Conservation (phyloP, 176 grass and related monocot species). For the Aegilops sharonensis region DNA sequence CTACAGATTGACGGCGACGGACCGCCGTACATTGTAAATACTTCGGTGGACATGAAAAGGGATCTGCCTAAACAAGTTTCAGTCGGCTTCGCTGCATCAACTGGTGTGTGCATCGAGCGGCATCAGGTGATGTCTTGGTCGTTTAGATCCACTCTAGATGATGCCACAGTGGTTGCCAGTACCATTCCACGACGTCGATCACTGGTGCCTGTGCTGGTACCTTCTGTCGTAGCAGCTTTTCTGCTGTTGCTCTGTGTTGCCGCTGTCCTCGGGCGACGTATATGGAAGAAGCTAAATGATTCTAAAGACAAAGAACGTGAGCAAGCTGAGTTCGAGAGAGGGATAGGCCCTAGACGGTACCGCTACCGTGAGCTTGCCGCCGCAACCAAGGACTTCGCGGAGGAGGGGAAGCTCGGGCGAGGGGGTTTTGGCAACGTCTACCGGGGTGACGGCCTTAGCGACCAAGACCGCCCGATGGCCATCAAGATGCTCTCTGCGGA, state of each 20-base stretch:
- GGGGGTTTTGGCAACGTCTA: too few relatives aligned
- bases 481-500: not conserved
- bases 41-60: not conserved
- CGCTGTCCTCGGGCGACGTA: not conserved
- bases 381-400: too few relatives aligned
- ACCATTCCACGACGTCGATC: too few relatives aligned
- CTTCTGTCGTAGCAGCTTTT: too few relatives aligned
- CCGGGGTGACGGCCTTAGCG: not conserved
- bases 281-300: not conserved
- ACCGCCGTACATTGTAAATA: not conserved
- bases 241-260: too few relatives aligned
- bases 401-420: too few relatives aligned
- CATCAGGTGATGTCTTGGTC: not conserved
- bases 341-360: too few relatives aligned
- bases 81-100: conserved; percentile 34
- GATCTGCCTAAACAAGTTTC: not conserved
- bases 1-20: not conserved
- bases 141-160: not conserved
- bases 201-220: too few relatives aligned
- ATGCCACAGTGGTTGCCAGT: too few relatives aligned
- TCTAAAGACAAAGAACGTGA: not conserved
- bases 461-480: not conserved
- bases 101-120: not conserved
- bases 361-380: too few relatives aligned
- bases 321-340: too few relatives aligned